These are phyloP conservation scores for Vaccinium darrowii DNA, from an alignment of 148 eudicot species.

Conservation along the genomic window DNA sequence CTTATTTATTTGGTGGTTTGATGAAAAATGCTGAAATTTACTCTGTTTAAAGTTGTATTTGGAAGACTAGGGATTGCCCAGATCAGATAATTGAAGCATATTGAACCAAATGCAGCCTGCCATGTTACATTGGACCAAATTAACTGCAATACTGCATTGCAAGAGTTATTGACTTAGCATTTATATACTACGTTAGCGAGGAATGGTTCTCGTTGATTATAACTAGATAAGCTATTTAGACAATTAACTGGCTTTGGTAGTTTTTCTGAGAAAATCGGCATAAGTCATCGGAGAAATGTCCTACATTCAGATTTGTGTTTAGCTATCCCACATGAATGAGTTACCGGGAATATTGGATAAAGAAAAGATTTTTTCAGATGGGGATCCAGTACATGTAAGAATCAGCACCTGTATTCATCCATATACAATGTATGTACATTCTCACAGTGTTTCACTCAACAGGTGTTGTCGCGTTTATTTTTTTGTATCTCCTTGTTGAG, in stretches of 20 bases:
- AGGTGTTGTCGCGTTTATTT: conserved; percentile 56
- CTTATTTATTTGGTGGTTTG: neutral
- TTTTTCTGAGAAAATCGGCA: neutral
- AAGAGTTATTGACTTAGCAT: neutral
- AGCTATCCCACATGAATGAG: no score
- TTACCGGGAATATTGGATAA: neutral
- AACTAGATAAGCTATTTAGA: neutral
- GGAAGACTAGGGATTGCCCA: neutral
- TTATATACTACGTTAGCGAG: neutral
- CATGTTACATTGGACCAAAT: neutral
- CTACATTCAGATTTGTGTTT: neutral
- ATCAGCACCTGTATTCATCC: neutral
- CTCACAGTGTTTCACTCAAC: conserved; percentile 17
- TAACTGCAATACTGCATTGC: neutral
- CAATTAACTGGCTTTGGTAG: neutral
- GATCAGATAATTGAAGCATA: neutral
- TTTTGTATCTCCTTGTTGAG: conserved; percentile 56
- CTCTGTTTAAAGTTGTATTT: neutral
- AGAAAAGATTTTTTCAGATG: neutral
- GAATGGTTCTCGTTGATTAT: neutral
- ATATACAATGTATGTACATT: neutral
- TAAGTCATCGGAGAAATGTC: neutral
- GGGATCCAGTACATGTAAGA: neutral
- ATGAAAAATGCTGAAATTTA: neutral
- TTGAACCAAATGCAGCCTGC: neutral